phyloP scores from a whole-genome alignment of 2,329 filamentous ascomycete species.

The Nothomitra cinnamomea region DNA sequence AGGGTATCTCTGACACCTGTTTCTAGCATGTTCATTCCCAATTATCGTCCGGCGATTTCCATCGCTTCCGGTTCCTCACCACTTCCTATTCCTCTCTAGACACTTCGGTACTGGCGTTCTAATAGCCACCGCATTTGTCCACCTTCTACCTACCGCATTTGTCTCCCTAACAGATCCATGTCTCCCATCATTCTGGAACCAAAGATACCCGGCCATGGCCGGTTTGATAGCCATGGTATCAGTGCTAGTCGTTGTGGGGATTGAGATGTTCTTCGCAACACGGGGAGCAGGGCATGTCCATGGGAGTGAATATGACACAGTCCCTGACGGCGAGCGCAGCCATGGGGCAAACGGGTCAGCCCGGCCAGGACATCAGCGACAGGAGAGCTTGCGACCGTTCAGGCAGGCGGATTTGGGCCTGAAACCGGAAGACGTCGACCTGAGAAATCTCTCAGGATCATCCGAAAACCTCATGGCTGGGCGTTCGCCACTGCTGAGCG shows the following conservation, averaged over 20 bases:
- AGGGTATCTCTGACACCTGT: neutral
- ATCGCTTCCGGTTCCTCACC: slow-evolving; percentile 38
- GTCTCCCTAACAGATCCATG: slow-evolving; percentile 43
- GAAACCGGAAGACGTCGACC: neutral
- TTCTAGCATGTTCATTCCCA: slow-evolving; percentile 41
- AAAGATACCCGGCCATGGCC: slow-evolving; percentile 62
- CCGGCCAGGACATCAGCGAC: neutral
- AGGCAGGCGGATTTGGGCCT: neutral
- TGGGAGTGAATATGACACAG: slow-evolving; percentile 14
- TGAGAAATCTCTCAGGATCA: neutral
- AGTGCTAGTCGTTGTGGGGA: slow-evolving; percentile 63
- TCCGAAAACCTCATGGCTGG: neutral
- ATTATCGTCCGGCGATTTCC: slow-evolving; percentile 42
- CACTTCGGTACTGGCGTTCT: slow-evolving; percentile 41
- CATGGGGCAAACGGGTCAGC: neutral
- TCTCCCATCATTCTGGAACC: slow-evolving; percentile 62
- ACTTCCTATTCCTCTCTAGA: slow-evolving; percentile 40
- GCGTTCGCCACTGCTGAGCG: neutral
- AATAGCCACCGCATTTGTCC: slow-evolving; percentile 39
- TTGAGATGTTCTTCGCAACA: slow-evolving; percentile 81
- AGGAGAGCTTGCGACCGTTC: neutral
- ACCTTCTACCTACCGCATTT: slow-evolving; percentile 46
- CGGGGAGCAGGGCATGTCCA: slow-evolving; percentile 44
- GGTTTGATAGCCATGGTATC: slow-evolving; percentile 70
- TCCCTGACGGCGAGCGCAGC: neutral